A percentile compares a stretch with the other conserved stretches of the same genome.
Evolutionary conservation across 148 eudicot genomes (phyloP).

Genomic region (Simmondsia chinensis): DNA sequence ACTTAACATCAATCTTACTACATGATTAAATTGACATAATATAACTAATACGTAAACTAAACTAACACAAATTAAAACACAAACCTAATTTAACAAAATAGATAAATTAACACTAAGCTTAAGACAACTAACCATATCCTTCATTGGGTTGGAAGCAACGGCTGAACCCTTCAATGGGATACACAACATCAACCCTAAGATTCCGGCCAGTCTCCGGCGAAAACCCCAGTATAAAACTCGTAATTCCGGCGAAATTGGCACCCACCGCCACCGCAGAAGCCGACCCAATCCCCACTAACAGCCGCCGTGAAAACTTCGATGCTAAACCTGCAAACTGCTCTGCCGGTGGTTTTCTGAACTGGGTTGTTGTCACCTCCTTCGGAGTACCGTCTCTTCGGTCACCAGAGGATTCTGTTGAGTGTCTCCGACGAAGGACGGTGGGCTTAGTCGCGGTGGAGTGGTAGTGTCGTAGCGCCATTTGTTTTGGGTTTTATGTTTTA

Average conservation of each 20-base stretch:
- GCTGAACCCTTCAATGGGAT: constrained; percentile 60
- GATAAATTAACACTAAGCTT: background rate
- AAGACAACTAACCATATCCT: constrained; percentile 64
- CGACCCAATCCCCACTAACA: constrained; percentile 62
- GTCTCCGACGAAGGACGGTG: constrained; percentile 10
- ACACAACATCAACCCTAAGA: constrained; percentile 74
- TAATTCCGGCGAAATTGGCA: constrained; percentile 73
- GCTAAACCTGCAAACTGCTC: constrained; percentile 53
- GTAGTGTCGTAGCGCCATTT: constrained; percentile 12
- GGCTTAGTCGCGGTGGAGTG: constrained; percentile 6
- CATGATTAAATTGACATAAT: too few relatives aligned
- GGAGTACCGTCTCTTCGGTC: constrained; percentile 24
- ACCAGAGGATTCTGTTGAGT: constrained; percentile 31
- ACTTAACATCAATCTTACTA: too few relatives aligned
- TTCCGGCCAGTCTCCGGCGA: constrained; percentile 64
- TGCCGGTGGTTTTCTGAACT: constrained; percentile 26
- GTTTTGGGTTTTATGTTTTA: too few relatives aligned
- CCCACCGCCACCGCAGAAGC: constrained; percentile 76
- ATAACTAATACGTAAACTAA: too few relatives aligned
- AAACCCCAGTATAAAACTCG: constrained; percentile 69
- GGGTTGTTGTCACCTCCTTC: constrained; percentile 6
- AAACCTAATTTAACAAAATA: background rate
- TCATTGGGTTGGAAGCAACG: constrained; percentile 58
- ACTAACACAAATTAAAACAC: background rate
- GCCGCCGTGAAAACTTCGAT: constrained; percentile 51